Evolutionary conservation across 2,329 filamentous ascomycete species (phyloP).

Genomic region (Penicillium sp.): DNA sequence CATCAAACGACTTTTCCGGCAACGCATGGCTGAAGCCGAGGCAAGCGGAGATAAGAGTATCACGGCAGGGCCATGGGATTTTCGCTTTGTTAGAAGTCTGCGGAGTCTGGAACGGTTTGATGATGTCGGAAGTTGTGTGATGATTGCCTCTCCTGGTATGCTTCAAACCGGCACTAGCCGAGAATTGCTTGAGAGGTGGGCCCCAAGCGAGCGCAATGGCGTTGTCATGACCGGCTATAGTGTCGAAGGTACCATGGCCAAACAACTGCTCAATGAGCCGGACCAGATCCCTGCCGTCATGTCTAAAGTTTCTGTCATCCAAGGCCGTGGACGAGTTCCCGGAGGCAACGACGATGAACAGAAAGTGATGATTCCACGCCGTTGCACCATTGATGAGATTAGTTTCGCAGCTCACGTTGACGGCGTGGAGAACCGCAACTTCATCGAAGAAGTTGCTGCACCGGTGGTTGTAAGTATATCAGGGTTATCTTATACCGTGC

Average conservation of each 20-base stretch:
- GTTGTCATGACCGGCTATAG: conserved; percentile 98
- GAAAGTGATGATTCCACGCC: conserved; percentile 84
- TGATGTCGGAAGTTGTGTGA: conserved; percentile 91
- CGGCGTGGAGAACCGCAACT: conserved; percentile 91
- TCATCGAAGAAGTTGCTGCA: conserved; percentile 90
- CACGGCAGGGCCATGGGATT: conserved; percentile 81
- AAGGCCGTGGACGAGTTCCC: conserved; percentile 59
- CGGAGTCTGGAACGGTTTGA: conserved; percentile 95
- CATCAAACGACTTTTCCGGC: conserved; percentile 91
- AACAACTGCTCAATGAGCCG: conserved; percentile 90
- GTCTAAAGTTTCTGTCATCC: conserved; percentile 60
- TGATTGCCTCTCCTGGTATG: conserved; percentile 98
- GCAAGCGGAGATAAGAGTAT: conserved; percentile 74
- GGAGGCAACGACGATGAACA: conserved; percentile 69
- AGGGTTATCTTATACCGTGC: neutral
- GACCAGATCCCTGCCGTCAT: conserved; percentile 94
- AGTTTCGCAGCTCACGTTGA: conserved; percentile 97
- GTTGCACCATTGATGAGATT: conserved; percentile 91
- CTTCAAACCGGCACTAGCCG: conserved; percentile 93
- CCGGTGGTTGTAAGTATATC: conserved; percentile 77
- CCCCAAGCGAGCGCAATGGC: conserved; percentile 94
- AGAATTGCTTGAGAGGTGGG: conserved; percentile 92
- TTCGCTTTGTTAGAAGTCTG: conserved; percentile 86
- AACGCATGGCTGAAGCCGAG: conserved; percentile 88
- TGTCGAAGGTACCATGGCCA: conserved; percentile 97